Percentiles rank a stretch among this genome's conserved stretches.
phyloP scores from a whole-genome alignment of 192 early-diverging fungal species.

The Coemansia sp. region DNA sequence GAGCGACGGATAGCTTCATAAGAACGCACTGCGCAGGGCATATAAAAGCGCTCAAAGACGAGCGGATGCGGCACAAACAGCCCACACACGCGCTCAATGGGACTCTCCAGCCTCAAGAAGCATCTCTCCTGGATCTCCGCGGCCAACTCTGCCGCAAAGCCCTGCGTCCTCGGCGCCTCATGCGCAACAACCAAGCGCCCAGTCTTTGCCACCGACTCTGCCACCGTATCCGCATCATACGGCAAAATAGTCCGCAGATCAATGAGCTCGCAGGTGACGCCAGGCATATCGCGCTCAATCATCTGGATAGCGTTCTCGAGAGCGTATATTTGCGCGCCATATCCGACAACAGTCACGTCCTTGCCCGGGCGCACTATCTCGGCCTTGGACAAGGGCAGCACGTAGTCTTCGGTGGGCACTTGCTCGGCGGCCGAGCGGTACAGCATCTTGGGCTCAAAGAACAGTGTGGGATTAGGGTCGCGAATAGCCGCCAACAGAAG shows the following conservation, averaged over 20 bases:
- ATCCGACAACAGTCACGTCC: constrained; percentile 89
- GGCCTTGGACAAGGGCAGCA: constrained; percentile 86
- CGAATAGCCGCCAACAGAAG: constrained; percentile 85
- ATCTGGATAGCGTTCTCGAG: constrained; percentile 87
- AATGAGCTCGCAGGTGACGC: constrained; percentile 86
- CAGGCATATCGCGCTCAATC: constrained; percentile 82
- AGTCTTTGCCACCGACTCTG: constrained; percentile 89
- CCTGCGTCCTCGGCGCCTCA: constrained; percentile 87
- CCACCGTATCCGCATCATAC: constrained; percentile 89
- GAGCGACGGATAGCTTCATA: constrained; percentile 85
- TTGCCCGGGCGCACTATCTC: constrained; percentile 82
- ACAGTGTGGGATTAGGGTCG: constrained; percentile 90
- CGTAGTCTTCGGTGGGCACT: constrained; percentile 90
- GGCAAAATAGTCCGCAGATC: constrained; percentile 89
- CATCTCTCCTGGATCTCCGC: constrained; percentile 87
- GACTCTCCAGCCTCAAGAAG: constrained; percentile 87
- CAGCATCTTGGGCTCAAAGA: constrained; percentile 96
- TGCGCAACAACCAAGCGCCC: constrained; percentile 90
- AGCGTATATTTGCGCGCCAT: constrained; percentile 91
- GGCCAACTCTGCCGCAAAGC: constrained; percentile 90
- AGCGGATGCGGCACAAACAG: constrained; percentile 91
- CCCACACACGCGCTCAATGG: constrained; percentile 87
- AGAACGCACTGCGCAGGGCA: constrained; percentile 80
- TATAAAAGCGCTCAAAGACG: constrained; percentile 90
- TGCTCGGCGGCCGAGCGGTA: constrained; percentile 95